Base-by-base conservation (phyloP, 2,329 filamentous ascomycete species). In the Ophiostoma perfectum region DNA sequence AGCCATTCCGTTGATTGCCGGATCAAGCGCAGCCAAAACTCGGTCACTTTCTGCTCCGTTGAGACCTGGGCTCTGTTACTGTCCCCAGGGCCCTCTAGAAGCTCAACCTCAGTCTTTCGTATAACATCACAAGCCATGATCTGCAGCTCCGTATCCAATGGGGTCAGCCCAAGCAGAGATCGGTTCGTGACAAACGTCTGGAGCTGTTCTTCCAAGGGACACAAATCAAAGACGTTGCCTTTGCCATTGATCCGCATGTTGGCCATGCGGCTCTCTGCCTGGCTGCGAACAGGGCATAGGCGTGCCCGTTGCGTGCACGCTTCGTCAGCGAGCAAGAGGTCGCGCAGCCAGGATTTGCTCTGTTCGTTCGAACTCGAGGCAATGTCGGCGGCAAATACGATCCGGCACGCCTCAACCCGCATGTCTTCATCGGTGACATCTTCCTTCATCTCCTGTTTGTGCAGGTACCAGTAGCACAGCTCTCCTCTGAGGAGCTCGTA, bases 401-500 rank as follows among this genome's bases (percentile, higher is more conserved):
- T 82, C 69, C 82, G 81, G 65, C 83, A 86, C n/a, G 84, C 85
- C 75, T 88, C 84, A n/a, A 81, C 74, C 70, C 84, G 82, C 67
- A 88, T 75, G 65, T 86, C 82, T 12, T 81, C 78, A 69, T 88
- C 85, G 5, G 79, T 63, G 18, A 67, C 38, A 82, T 2, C 82
- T 81, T 1, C 75, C 58, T 36, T 72, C 73, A 47, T 79, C 79
- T 84, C 79, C 16, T 75, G 76, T 65, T 80, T 78, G 69, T 82
- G 81, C 64, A 78, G 74, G 44, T 80, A 77, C 77, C 82, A 88
- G 74, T 83, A 81, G 49, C 81, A 79, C 70, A 88, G 74, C 73
- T 88, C 85, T 67, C 82, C 75, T 73, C 88, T 87, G 73, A 89
- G 78, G 39, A 87, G 77, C 72, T 88, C 86, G 74, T 87, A 88